phyloP scores from a whole-genome alignment of 2,329 filamentous ascomycete species.

The Zarea fungicola region DNA sequence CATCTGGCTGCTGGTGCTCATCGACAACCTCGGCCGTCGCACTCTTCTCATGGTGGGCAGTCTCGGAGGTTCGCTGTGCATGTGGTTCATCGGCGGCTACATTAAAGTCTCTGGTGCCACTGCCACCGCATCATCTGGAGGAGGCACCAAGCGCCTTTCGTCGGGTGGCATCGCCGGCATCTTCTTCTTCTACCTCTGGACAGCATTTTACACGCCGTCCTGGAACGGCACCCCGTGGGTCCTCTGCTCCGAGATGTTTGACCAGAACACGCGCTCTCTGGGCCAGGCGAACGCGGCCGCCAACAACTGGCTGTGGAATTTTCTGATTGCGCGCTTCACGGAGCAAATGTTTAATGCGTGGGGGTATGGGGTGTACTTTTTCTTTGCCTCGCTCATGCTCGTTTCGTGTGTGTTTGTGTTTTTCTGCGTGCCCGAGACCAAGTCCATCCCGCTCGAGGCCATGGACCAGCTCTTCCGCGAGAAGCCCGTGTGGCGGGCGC shows the following conservation, averaged over 20 bases:
- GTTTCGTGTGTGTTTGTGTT: constrained; percentile 53
- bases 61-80: constrained; percentile 58
- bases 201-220: constrained; percentile 63
- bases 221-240: constrained; percentile 77
- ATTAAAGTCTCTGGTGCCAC: constrained; percentile 46
- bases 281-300: constrained; percentile 67
- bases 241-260: constrained; percentile 70
- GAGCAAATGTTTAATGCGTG: constrained; percentile 57
- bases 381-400: constrained; percentile 61
- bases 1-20: constrained; percentile 63
- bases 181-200: constrained; percentile 56
- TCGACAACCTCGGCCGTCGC: constrained; percentile 52
- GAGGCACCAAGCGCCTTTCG: constrained; percentile 14
- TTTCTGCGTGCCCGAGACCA: constrained; percentile 62
- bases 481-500: constrained; percentile 40
- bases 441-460: constrained; percentile 57
- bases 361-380: constrained; percentile 63
- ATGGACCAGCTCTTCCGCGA: constrained; percentile 58
- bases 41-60: constrained; percentile 62
- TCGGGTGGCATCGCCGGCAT: constrained; percentile 61
- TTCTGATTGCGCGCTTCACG: constrained; percentile 63
- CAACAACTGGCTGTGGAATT: constrained; percentile 71
- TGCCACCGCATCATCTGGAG: constrained; percentile 26
- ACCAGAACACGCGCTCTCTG: constrained; percentile 56
- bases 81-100: constrained; percentile 49